phyloP scores from a whole-genome alignment of 2,329 filamentous ascomycete species.

The Penicillium sp. region DNA sequence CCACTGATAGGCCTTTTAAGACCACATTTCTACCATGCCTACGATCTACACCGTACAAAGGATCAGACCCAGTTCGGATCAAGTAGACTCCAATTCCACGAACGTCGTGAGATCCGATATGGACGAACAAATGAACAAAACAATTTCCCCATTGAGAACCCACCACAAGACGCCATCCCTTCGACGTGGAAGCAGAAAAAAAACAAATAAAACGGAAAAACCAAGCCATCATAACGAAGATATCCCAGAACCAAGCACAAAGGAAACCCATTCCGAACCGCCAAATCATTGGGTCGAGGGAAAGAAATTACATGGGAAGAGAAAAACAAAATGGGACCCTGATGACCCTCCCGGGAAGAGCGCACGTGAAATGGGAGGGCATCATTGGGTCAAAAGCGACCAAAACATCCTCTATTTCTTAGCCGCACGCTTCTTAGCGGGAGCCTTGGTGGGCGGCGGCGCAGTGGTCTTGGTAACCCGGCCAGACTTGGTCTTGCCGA shows the following conservation, averaged over 20 bases:
- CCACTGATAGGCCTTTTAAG: not conserved
- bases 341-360: slow-evolving; percentile 19
- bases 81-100: slow-evolving; percentile 2
- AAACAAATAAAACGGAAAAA: slow-evolving; percentile 13
- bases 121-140: slow-evolving; percentile 5
- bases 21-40: no score
- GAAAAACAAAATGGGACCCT: slow-evolving; percentile 12
- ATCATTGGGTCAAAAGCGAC: slow-evolving; percentile 16
- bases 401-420: slow-evolving; percentile 41
- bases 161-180: slow-evolving; percentile 39
- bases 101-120: not conserved
- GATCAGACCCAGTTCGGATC: not conserved
- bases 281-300: slow-evolving; percentile 30
- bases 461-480: slow-evolving; percentile 71
- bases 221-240: slow-evolving; percentile 17
- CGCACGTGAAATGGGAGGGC: slow-evolving; percentile 26
- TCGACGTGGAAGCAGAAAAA: slow-evolving; percentile 26
- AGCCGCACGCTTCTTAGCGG: slow-evolving; percentile 48
- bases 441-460: slow-evolving; percentile 47
- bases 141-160: slow-evolving; percentile 34
- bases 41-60: no score
- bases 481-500: slow-evolving; percentile 83
- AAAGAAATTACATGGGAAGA: slow-evolving; percentile 31
- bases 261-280: slow-evolving; percentile 19
- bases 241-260: slow-evolving; percentile 25